Evolutionary conservation across 2,329 filamentous ascomycete genomes (phyloP), one percentile per base, ranked within the genome.

Genomic region (Epichloe festucae): DNA sequence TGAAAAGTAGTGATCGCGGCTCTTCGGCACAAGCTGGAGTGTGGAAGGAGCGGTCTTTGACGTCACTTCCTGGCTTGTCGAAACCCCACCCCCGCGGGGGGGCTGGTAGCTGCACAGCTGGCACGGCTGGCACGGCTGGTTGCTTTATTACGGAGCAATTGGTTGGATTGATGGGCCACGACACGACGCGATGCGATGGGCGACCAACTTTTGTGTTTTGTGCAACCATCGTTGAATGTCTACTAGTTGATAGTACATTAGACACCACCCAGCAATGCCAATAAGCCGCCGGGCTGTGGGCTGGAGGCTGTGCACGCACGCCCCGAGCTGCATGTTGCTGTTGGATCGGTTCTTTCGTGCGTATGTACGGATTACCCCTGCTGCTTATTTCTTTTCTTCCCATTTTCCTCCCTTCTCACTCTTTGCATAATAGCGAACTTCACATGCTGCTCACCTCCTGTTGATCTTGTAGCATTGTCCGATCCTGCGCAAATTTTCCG

Each of bases 1-100:
- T 21, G 40, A 21, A 7, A 21, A 42, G 19, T 27, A 31, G 8
- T 35, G 41, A 44, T 46, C 15, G 46, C 44, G 52, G 52, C 38
- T 50, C 17, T 50, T 48, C 43, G 52, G 43, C 43, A 53, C 52
- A 38, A 7, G 15, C 44, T 27, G 40, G 38, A 40, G 38, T 36
- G 48, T 47, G 39, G 43, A 34, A 21, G n/a, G 46, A 11, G 17
- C 17, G 14, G 17, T 10, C 31, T 35, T 35, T 53, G 52, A 53
- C 52, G 52, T 50, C 48, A 47, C 39, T 31, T 21, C n/a, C 31
- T 40, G 42, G 27, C 27, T 19, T 15, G 19, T 19, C 5, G 15
- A 19, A n/a, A 4, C n/a, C 15, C 12, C 23, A 17, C 3, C 15
- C 12, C 23, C 12, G 42, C 14, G 14, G 21, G 19, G 19, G 4